A percentile compares a stretch with the other conserved stretches of the same genome.
phyloP scores from a whole-genome alignment of 208 protist genomes.

The Spongospora subterranea region DNA sequence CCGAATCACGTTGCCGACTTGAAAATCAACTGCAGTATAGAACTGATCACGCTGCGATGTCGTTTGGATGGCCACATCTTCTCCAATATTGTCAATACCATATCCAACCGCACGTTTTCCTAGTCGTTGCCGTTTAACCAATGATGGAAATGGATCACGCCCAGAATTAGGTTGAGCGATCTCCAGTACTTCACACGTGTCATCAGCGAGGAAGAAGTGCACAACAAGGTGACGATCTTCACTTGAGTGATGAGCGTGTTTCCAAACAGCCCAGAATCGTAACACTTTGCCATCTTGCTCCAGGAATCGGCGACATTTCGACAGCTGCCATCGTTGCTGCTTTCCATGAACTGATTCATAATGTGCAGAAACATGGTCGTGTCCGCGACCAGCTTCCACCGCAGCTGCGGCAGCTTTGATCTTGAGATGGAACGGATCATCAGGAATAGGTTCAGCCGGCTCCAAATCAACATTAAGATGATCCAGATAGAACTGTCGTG shows the following conservation, averaged over 20 bases:
- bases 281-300: slow-evolving; percentile 86
- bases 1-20: background rate
- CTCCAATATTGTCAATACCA: slow-evolving; percentile 60
- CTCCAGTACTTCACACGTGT: slow-evolving; percentile 89
- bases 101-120: slow-evolving; percentile 78
- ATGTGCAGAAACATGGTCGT: slow-evolving; percentile 48
- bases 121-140: slow-evolving; percentile 84
- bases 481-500: slow-evolving; percentile 79
- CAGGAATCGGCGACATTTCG: slow-evolving; percentile 75
- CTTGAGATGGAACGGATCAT: background rate
- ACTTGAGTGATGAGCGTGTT: slow-evolving; percentile 81
- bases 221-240: slow-evolving; percentile 85
- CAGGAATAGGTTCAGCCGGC: slow-evolving; percentile 68
- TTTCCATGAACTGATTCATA: slow-evolving; percentile 51
- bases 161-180: slow-evolving; percentile 86
- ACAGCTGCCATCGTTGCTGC: slow-evolving; percentile 26
- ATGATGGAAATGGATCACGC: slow-evolving; percentile 87
- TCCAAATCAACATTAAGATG: slow-evolving; percentile 71
- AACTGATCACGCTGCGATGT: background rate
- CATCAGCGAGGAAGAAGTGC: slow-evolving; percentile 92
- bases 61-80: background rate
- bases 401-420: slow-evolving; percentile 43
- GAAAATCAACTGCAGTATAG: slow-evolving; percentile 61
- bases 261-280: slow-evolving; percentile 93
- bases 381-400: no score